Evolutionary conservation across 139 green algal species (phyloP).

Genomic region (Eudorina sp.): DNA sequence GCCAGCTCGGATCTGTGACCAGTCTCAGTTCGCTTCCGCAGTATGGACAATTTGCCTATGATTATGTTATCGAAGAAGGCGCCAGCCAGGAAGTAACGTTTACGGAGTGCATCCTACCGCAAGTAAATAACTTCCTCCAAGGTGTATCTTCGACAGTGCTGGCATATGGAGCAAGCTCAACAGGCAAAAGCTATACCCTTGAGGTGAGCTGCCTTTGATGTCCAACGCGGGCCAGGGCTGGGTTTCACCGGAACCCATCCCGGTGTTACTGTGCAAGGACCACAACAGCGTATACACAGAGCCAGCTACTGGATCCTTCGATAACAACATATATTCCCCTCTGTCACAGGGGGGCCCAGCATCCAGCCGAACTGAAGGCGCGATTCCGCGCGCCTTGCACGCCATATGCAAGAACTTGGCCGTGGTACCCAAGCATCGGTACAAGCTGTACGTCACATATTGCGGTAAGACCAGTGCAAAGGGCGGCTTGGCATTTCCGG

Average conservation of each 20-base stretch:
- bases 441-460: conserved; percentile 51
- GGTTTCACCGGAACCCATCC: not conserved
- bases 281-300: too few species aligned
- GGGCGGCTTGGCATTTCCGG: not conserved
- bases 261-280: too few species aligned
- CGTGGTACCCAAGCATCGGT: conserved; percentile 42
- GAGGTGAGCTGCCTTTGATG: conserved; percentile 9
- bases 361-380: conserved; percentile 1
- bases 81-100: conserved; percentile 35
- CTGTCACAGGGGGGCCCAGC: not conserved
- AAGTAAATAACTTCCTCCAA: conserved; percentile 42
- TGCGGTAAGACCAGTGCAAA: conserved; percentile 25
- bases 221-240: too few species aligned
- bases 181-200: conserved; percentile 37
- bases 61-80: conserved; percentile 41
- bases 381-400: conserved; percentile 37
- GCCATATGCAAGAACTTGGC: conserved; percentile 46
- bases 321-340: not conserved
- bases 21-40: not conserved
- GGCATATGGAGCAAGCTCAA: conserved; percentile 11
- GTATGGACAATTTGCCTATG: conserved; percentile 42
- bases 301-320: too few species aligned
- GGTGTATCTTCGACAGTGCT: conserved; percentile 13
- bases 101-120: conserved; percentile 14
- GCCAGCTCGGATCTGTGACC: not conserved